Conservation (phyloP, 2,329 filamentous ascomycete species). For the Chalaropsis thielavioides region DNA sequence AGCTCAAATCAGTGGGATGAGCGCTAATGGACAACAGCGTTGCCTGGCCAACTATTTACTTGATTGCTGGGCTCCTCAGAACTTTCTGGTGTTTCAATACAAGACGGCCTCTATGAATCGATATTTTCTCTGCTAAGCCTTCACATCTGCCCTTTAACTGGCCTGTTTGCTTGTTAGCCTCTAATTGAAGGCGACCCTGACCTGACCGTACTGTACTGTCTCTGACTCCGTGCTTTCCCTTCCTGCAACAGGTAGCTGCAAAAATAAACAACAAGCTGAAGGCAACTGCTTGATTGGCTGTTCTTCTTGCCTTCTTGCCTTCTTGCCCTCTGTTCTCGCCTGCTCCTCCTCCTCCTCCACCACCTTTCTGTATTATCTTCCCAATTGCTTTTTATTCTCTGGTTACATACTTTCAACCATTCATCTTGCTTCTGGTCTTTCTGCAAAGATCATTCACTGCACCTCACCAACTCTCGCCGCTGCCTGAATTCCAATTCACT, state of each 20-base stretch:
- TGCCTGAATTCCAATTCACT: constrained; percentile 7
- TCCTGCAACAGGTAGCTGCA: not conserved
- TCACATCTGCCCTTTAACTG: not conserved
- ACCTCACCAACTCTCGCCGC: not conserved
- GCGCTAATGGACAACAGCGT: constrained; percentile 7
- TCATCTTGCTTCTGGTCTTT: not conserved
- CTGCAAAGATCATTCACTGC: not conserved
- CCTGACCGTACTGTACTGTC: no score
- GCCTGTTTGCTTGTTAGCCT: not conserved
- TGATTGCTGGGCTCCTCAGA: constrained; percentile 1
- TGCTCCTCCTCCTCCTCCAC: not conserved
- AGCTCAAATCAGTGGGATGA: constrained; percentile 2
- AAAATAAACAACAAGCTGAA: constrained; percentile 4
- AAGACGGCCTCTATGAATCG: not conserved
- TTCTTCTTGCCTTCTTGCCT: not conserved
- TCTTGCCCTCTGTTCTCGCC: not conserved
- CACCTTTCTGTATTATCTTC: not conserved
- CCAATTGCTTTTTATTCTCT: constrained; percentile 1
- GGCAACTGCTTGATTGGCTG: not conserved
- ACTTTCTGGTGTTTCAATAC: constrained; percentile 4
- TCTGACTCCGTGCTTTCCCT: not conserved
- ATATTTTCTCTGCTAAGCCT: not conserved
- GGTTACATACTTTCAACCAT: not conserved
- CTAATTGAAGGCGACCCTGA: not conserved
- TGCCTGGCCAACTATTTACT: constrained; percentile 14